These are phyloP conservation scores for Nannochloropsis limnetica DNA, from an alignment of 352 stramenopile genomes.

Conservation along the genomic window DNA sequence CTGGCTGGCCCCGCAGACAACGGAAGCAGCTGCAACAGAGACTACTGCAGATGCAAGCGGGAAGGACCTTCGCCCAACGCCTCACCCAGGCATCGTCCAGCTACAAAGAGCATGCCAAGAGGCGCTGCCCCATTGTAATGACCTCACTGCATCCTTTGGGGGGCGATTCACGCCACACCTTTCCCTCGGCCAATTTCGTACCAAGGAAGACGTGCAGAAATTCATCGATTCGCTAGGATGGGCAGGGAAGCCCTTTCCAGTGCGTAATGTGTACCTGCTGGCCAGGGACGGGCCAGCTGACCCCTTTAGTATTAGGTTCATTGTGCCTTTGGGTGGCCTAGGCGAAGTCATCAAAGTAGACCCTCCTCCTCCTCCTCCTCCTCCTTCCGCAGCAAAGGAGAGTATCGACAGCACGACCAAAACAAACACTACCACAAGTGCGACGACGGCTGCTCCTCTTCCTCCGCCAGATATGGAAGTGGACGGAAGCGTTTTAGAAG, in stretches of 20 bases:
- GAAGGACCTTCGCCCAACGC: conserved; percentile 1
- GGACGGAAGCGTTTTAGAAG: conserved; percentile 34
- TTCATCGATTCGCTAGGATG: background rate
- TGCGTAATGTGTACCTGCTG: background rate
- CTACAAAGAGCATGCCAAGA: background rate
- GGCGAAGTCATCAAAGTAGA: conserved; percentile 22
- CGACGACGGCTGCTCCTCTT: background rate
- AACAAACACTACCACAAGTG: background rate
- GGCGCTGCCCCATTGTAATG: background rate
- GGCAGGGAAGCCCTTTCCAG: background rate
- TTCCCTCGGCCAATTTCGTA: background rate
- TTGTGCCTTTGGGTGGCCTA: background rate
- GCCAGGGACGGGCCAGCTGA: background rate
- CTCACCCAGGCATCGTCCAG: background rate
- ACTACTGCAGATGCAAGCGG: background rate
- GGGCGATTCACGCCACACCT: conserved; percentile 30
- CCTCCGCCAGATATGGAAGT: conserved; percentile 12
- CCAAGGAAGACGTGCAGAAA: background rate
- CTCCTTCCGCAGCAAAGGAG: background rate
- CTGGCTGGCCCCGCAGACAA: conserved; percentile 6
- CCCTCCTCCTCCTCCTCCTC: background rate
- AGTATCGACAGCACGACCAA: background rate
- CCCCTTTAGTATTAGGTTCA: background rate
- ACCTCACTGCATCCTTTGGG: background rate
- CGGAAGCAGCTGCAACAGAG: background rate